Evolutionary conservation across 257 asterid species (phyloP).

Genomic region (Phtheirospermum japonicum): DNA sequence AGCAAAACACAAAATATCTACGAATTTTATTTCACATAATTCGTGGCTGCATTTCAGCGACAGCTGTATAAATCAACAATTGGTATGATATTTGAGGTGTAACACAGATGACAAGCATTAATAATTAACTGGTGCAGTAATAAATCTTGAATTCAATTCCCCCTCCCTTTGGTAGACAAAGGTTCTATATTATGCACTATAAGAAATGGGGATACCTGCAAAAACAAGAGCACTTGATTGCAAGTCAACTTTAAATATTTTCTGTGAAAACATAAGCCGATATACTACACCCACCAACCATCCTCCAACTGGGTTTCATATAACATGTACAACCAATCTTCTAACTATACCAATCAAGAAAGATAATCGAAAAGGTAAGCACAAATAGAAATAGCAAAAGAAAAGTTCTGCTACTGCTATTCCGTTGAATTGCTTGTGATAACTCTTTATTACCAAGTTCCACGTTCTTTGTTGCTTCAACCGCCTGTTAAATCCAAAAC

Average conservation of each 20-base stretch:
- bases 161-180: neutral
- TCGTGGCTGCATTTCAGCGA: too few species aligned
- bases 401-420: slow-evolving; percentile 91
- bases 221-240: too few species aligned
- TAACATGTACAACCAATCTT: slow-evolving; percentile 22
- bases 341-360: slow-evolving; percentile 85
- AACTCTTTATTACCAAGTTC: slow-evolving; percentile 90
- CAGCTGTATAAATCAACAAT: too few species aligned
- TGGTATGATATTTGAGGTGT: too few species aligned
- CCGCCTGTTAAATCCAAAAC: slow-evolving; percentile 50
- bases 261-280: neutral
- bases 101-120: too few species aligned
- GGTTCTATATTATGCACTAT: neutral
- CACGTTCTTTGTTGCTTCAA: slow-evolving; percentile 86
- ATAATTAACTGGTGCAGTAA: too few species aligned
- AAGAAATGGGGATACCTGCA: too few species aligned
- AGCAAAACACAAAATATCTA: too few species aligned
- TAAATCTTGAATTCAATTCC: too few species aligned
- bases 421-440: slow-evolving; percentile 75
- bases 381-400: slow-evolving; percentile 76
- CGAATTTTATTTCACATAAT: too few species aligned
- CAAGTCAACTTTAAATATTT: neutral
- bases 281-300: neutral
- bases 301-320: neutral
- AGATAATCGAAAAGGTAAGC: slow-evolving; percentile 74